Conservation (phyloP, 2,329 filamentous ascomycete genomes). For the Fusarium sambucinum region DNA sequence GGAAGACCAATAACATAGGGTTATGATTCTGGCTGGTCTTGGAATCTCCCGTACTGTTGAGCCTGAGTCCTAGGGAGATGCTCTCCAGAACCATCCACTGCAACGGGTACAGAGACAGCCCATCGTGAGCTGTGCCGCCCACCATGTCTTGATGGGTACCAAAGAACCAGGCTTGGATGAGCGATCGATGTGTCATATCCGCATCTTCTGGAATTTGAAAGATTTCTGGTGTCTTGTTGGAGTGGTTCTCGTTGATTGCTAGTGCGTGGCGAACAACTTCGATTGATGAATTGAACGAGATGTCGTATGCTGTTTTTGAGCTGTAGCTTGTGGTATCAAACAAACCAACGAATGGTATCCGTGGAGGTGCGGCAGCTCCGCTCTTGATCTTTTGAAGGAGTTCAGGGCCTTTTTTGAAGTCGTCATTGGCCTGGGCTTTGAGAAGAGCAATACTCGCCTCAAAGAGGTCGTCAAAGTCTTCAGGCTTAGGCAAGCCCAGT, state of each 20-base stretch:
- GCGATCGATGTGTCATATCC: slow-evolving; percentile 25
- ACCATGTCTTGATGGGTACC: slow-evolving; percentile 43
- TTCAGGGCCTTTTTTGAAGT: slow-evolving; percentile 31
- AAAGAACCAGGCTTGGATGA: slow-evolving; percentile 44
- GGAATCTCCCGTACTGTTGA: slow-evolving; percentile 14
- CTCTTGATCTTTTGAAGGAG: slow-evolving; percentile 30
- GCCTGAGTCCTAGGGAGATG: slow-evolving; percentile 26
- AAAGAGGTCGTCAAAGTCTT: slow-evolving; percentile 39
- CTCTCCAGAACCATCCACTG: slow-evolving; percentile 47
- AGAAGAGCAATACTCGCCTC: slow-evolving; percentile 33
- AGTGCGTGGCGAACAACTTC: slow-evolving; percentile 41
- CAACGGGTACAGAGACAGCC: slow-evolving; percentile 40
- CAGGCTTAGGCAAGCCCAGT: slow-evolving; percentile 28
- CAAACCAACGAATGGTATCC: slow-evolving; percentile 43
- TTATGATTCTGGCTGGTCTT: slow-evolving; percentile 16
- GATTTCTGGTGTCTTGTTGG: slow-evolving; percentile 15
- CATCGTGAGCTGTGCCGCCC: slow-evolving; percentile 40
- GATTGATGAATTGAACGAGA: slow-evolving; percentile 36
- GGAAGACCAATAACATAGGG: slow-evolving; percentile 38
- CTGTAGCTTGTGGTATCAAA: slow-evolving; percentile 35
- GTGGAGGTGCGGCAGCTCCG: slow-evolving; percentile 18
- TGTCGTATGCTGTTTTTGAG: slow-evolving; percentile 31
- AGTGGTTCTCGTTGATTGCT: slow-evolving; percentile 41
- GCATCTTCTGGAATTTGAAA: slow-evolving; percentile 17
- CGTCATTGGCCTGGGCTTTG: slow-evolving; percentile 42